A percentile compares a stretch with the other conserved stretches of the same genome.
phyloP scores from a whole-genome alignment of 2,329 filamentous ascomycete genomes.

The Aphanoascus verrucosus region DNA sequence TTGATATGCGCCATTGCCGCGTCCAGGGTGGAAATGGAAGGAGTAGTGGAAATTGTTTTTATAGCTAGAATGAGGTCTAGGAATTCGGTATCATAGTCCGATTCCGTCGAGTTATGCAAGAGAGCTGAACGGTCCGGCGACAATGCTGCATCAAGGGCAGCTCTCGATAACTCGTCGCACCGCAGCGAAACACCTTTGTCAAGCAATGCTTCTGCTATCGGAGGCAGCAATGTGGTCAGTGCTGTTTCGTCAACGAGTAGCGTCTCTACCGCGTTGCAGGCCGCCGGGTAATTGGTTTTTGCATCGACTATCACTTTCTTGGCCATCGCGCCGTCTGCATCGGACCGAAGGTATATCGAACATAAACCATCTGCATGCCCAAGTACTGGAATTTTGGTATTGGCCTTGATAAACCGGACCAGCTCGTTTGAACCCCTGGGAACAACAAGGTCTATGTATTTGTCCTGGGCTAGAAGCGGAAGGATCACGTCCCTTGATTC shows the following conservation, averaged over 20 bases:
- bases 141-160: conserved; percentile 46
- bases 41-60: conserved; percentile 53
- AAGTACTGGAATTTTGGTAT: conserved; percentile 87
- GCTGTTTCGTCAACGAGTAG: conserved; percentile 70
- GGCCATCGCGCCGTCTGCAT: conserved; percentile 63
- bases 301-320: conserved; percentile 73
- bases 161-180: conserved; percentile 62
- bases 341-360: conserved; percentile 69
- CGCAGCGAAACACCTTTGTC: conserved; percentile 69
- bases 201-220: conserved; percentile 62
- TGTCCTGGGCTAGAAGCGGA: conserved; percentile 73
- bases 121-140: conserved; percentile 34
- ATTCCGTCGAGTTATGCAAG: conserved; percentile 55
- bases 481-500: conserved; percentile 85
- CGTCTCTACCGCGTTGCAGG: conserved; percentile 90
- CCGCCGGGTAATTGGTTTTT: conserved; percentile 88
- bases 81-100: conserved; percentile 82
- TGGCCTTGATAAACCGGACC: conserved; percentile 77
- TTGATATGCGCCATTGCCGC: conserved; percentile 84
- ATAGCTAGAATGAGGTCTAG: conserved; percentile 74
- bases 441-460: conserved; percentile 88
- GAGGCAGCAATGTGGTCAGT: conserved; percentile 56
- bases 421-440: conserved; percentile 84
- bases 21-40: conserved; percentile 40
- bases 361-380: conserved; percentile 94